phyloP scores from a whole-genome alignment of 306 rosid species.

The Prunus kanzakura region DNA sequence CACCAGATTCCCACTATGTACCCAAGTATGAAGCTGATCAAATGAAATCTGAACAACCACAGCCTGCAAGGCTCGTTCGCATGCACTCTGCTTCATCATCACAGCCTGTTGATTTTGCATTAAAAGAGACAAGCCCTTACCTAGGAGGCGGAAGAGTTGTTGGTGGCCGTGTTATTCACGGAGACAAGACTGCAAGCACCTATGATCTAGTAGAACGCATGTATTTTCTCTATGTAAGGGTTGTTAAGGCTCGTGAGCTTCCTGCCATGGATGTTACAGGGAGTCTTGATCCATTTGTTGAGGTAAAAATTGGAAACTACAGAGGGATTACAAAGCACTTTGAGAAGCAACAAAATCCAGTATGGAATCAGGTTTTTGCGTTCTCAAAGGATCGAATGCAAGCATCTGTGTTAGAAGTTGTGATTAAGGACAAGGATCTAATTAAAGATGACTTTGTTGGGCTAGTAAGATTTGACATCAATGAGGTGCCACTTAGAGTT shows the following conservation, averaged over 20 bases:
- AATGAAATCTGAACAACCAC: conserved; percentile 51
- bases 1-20: conserved; percentile 42
- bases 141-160: conserved; percentile 92
- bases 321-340: conserved; percentile 77
- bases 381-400: conserved; percentile 85
- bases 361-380: conserved; percentile 83
- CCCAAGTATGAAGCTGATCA: conserved; percentile 52
- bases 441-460: conserved; percentile 89
- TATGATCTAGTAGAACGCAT: conserved; percentile 89
- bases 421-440: conserved; percentile 73
- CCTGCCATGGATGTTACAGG: conserved; percentile 83
- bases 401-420: conserved; percentile 79
- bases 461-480: conserved; percentile 69
- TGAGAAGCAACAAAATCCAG: conserved; percentile 72
- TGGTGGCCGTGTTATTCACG: conserved; percentile 67
- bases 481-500: conserved; percentile 71
- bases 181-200: conserved; percentile 74
- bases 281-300: conserved; percentile 83
- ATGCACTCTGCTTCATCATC: conserved; percentile 53
- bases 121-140: conserved; percentile 89
- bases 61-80: conserved; percentile 52
- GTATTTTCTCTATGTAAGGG: conserved; percentile 83
- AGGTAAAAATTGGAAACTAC: conserved; percentile 81
- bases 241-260: conserved; percentile 83
- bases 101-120: conserved; percentile 75